Evolutionary conservation across 2,329 filamentous ascomycete species (phyloP).

Genomic region (Aspergillus sp.): DNA sequence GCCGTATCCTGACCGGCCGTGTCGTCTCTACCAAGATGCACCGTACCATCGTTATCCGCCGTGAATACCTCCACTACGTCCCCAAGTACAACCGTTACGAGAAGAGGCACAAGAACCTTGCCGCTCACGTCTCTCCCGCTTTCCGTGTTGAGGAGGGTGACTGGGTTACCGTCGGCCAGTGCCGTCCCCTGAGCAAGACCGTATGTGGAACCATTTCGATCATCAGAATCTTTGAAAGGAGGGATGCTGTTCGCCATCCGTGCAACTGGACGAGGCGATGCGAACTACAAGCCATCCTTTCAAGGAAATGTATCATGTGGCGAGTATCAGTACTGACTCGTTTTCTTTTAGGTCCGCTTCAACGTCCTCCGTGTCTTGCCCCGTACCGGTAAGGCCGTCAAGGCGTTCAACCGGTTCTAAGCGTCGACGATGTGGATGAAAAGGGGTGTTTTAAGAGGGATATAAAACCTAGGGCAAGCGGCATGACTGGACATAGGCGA

Average conservation of each 20-base stretch:
- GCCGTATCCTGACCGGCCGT: conserved; percentile 98
- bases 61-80: conserved; percentile 99
- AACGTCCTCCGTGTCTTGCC: conserved; percentile 98
- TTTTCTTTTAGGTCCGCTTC: conserved; percentile 71
- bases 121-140: conserved; percentile 95
- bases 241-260: neutral
- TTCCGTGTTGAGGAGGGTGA: conserved; percentile 99
- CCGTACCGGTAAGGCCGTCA: conserved; percentile 93
- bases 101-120: conserved; percentile 99
- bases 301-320: neutral
- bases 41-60: conserved; percentile 97
- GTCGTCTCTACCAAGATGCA: conserved; percentile 99
- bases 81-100: conserved; percentile 99
- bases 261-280: neutral
- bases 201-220: conserved; percentile 53
- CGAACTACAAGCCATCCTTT: too few relatives aligned
- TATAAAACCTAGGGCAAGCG: conserved; percentile 27
- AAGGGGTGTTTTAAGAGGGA: conserved; percentile 24
- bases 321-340: conserved; percentile 3
- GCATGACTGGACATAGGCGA: conserved; percentile 32
- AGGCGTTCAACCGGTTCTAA: conserved; percentile 99
- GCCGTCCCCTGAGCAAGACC: conserved; percentile 98
- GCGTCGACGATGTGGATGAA: conserved; percentile 20
- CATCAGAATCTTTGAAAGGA: neutral
- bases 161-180: conserved; percentile 98